Conservation (phyloP, 2,329 filamentous ascomycete species). For the Aspergillus quadricinctus region DNA sequence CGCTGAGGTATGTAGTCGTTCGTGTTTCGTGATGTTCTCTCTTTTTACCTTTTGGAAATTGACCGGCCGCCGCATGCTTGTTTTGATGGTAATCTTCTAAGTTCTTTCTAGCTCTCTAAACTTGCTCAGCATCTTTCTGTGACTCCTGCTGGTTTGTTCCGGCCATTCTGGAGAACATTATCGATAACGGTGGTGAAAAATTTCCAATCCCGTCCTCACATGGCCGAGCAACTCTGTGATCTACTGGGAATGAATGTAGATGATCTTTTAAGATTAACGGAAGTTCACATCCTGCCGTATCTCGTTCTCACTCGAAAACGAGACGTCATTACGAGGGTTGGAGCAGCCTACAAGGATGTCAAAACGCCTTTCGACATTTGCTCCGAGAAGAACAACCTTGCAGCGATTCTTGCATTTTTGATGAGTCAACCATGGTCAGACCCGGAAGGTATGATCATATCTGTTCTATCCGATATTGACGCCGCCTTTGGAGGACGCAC, state of each 20-base stretch:
- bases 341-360: slow-evolving; percentile 57
- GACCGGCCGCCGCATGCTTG: not conserved
- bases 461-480: slow-evolving; percentile 64
- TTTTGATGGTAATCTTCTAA: not conserved
- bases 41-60: not conserved
- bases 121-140: slow-evolving; percentile 63
- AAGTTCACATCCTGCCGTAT: slow-evolving; percentile 78
- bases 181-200: slow-evolving; percentile 81
- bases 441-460: slow-evolving; percentile 63
- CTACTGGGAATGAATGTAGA: slow-evolving; percentile 71
- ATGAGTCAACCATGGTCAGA: slow-evolving; percentile 60
- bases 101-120: slow-evolving; percentile 54
- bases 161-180: slow-evolving; percentile 83
- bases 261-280: slow-evolving; percentile 70
- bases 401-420: slow-evolving; percentile 55
- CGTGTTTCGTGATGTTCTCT: not conserved
- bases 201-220: slow-evolving; percentile 73
- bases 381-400: slow-evolving; percentile 55
- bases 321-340: slow-evolving; percentile 77
- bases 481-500: slow-evolving; percentile 63
- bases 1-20: slow-evolving; percentile 58
- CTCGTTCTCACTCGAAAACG: slow-evolving; percentile 73
- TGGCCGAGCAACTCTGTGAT: slow-evolving; percentile 74
- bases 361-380: slow-evolving; percentile 58
- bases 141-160: slow-evolving; percentile 66